Evolutionary conservation across 2,329 filamentous ascomycete species (phyloP).

Genomic region (Bisporella sp.): DNA sequence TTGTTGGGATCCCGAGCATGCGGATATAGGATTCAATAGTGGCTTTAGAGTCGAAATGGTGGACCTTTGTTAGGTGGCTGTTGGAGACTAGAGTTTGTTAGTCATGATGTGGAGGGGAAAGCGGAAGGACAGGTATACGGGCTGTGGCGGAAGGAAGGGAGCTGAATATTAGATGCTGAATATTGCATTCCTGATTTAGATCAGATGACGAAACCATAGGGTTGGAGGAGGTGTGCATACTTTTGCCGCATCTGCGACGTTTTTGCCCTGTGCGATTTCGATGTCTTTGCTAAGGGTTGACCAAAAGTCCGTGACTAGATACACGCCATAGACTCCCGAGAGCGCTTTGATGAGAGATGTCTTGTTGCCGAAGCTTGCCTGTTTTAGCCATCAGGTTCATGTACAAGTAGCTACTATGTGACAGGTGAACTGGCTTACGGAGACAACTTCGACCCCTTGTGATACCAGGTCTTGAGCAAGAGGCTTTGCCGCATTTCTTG

Average conservation of each 20-base stretch:
- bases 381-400: too few species aligned
- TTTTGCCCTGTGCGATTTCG: slow-evolving; percentile 23
- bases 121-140: neutral
- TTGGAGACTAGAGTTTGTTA: slow-evolving; percentile 23
- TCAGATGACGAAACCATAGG: too few species aligned
- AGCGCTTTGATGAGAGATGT: too few species aligned
- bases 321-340: neutral
- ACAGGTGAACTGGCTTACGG: too few species aligned
- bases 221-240: slow-evolving; percentile 8
- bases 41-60: slow-evolving; percentile 28
- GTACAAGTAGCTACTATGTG: too few species aligned
- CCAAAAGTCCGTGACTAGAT: neutral
- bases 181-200: slow-evolving; percentile 26
- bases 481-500: too few species aligned
- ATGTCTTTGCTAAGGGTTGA: neutral
- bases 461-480: too few species aligned
- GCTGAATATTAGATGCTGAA: slow-evolving; percentile 36
- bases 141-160: slow-evolving; percentile 31
- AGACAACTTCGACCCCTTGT: too few species aligned
- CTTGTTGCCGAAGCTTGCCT: too few species aligned
- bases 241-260: slow-evolving; percentile 30
- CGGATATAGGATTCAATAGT: slow-evolving; percentile 27
- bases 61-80: slow-evolving; percentile 30
- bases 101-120: neutral
- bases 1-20: slow-evolving; percentile 31